These are phyloP conservation scores for Pontederia crassipes DNA, from an alignment of 176 grass and related monocot species.

Conservation along the genomic window DNA sequence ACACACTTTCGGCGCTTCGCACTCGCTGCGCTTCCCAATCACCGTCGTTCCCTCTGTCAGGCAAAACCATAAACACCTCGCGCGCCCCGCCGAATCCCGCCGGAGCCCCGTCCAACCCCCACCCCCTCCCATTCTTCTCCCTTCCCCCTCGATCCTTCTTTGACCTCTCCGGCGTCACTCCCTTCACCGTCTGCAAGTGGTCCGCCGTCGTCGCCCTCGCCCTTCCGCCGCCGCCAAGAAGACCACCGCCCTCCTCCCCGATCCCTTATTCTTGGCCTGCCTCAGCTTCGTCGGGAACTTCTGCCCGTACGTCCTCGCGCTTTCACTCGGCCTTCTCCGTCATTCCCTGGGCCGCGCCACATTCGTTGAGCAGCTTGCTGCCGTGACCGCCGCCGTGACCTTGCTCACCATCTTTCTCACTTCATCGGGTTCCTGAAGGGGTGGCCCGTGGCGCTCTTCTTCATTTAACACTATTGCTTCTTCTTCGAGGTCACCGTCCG, in stretches of 20 bases:
- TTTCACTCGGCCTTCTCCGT: not conserved
- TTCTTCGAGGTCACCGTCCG: slow-evolving; percentile 25
- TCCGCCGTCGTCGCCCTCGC: slow-evolving; percentile 2
- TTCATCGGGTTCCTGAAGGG: slow-evolving; percentile 23
- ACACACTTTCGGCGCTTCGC: not conserved
- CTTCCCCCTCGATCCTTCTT: not conserved
- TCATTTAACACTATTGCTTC: slow-evolving; percentile 23
- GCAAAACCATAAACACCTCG: slow-evolving; percentile 9
- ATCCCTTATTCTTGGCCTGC: slow-evolving; percentile 27
- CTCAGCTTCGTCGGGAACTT: slow-evolving; percentile 22
- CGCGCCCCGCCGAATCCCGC: not conserved
- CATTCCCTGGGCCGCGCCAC: slow-evolving; percentile 10
- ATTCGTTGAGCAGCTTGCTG: slow-evolving; percentile 13
- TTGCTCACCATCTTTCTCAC: slow-evolving; percentile 28
- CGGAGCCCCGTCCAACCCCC: not conserved
- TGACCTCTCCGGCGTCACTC: slow-evolving; percentile 1
- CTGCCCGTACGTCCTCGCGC: slow-evolving; percentile 17
- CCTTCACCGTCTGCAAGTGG: slow-evolving; percentile 9
- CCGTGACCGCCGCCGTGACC: slow-evolving; percentile 17
- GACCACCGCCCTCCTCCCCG: slow-evolving; percentile 1
- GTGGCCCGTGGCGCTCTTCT: slow-evolving; percentile 15
- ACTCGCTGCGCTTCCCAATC: not conserved
- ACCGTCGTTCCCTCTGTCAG: slow-evolving; percentile 5
- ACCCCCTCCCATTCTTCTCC: not conserved
- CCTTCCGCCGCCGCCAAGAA: slow-evolving; percentile 3